Conservation (phyloP, 2,329 filamentous ascomycete species). For the Bipolaris cookei region DNA sequence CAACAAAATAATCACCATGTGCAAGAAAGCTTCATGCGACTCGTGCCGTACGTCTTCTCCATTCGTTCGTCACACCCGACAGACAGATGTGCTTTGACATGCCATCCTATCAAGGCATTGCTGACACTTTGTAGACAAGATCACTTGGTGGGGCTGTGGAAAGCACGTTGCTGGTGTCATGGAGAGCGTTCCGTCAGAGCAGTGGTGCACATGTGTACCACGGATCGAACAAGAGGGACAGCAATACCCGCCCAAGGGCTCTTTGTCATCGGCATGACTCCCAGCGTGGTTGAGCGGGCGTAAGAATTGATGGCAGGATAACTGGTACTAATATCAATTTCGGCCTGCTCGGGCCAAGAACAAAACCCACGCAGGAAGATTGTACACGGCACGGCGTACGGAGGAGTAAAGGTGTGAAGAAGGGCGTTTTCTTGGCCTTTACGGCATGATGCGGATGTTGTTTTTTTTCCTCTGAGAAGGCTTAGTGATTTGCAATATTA, state of each 20-base stretch:
- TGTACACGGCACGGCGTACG: neutral
- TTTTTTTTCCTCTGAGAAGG: neutral
- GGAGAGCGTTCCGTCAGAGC: conserved; percentile 61
- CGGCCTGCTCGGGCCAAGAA: neutral
- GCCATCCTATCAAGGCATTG: neutral
- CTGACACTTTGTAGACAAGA: conserved; percentile 55
- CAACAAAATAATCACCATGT: conserved; percentile 58
- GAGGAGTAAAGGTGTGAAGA: neutral
- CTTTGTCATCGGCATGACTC: conserved; percentile 38
- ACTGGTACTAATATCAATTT: neutral
- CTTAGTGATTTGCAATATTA: conserved; percentile 9
- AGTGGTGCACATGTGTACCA: conserved; percentile 71
- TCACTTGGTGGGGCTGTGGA: conserved; percentile 71
- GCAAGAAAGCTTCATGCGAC: conserved; percentile 67
- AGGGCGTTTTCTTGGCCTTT: neutral
- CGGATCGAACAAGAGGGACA: conserved; percentile 66
- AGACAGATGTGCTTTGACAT: neutral
- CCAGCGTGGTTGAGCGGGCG: conserved; percentile 12
- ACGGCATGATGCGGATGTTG: neutral
- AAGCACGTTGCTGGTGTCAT: conserved; percentile 67
- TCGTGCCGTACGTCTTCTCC: conserved; percentile 63
- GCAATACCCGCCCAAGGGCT: conserved; percentile 69
- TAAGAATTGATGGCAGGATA: neutral
- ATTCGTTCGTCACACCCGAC: neutral
- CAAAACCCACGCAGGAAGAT: neutral